Conservation (phyloP, 352 stramenopile genomes). For the Salisapilia sapeloensis region DNA sequence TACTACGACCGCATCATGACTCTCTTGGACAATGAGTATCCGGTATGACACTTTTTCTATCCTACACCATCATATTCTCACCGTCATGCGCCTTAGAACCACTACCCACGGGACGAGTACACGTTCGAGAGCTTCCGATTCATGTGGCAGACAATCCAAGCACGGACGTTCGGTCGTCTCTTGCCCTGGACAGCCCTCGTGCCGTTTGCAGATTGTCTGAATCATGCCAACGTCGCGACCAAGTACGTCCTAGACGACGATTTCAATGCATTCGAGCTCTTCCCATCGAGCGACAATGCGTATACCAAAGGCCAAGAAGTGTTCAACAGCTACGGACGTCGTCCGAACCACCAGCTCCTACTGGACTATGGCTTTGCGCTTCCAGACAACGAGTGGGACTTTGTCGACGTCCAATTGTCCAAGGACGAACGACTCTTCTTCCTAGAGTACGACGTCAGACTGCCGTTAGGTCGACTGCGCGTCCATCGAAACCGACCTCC, state of each 20-base stretch:
- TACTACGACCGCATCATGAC: constrained; percentile 35
- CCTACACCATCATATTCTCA: constrained; percentile 2
- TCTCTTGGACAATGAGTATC: constrained; percentile 25
- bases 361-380: constrained; percentile 89
- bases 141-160: constrained; percentile 81
- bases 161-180: constrained; percentile 80
- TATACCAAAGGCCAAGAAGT: constrained; percentile 55
- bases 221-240: constrained; percentile 81
- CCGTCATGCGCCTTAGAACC: constrained; percentile 5
- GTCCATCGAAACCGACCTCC: neutral
- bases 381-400: constrained; percentile 80
- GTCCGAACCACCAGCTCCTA: constrained; percentile 77
- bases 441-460: neutral
- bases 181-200: constrained; percentile 84
- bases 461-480: neutral
- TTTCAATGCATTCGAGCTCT: constrained; percentile 46
- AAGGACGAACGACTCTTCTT: constrained; percentile 24
- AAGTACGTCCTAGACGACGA: constrained; percentile 75
- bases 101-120: constrained; percentile 33
- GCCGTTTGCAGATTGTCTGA: constrained; percentile 85
- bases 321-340: constrained; percentile 85
- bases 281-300: constrained; percentile 30
- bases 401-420: constrained; percentile 36
- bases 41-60: constrained; percentile 8
- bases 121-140: constrained; percentile 57